phyloP scores from a whole-genome alignment of 2,329 filamentous ascomycete species.

The Hymenoscyphus infarciens region DNA sequence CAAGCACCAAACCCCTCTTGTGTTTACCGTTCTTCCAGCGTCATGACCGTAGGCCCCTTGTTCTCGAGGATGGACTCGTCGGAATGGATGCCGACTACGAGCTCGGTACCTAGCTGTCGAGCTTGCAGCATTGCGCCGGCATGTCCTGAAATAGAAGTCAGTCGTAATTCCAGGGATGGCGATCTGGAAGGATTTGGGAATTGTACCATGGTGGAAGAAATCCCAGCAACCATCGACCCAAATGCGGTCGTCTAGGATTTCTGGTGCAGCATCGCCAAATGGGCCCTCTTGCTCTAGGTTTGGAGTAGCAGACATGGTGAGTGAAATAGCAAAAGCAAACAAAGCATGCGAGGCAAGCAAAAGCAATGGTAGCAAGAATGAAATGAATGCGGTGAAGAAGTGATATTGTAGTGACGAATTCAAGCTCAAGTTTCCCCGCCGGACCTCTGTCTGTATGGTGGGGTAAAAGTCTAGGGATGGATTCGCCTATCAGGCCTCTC shows the following conservation, averaged over 20 bases:
- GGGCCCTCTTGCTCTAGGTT: slow-evolving; percentile 25
- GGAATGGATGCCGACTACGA: slow-evolving; percentile 90
- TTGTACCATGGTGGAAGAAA: slow-evolving; percentile 90
- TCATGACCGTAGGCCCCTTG: slow-evolving; percentile 98
- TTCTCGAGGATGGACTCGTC: slow-evolving; percentile 94
- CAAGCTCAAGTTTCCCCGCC: not conserved
- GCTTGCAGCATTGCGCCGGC: slow-evolving; percentile 96
- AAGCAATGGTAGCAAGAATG: not conserved
- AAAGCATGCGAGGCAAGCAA: not conserved
- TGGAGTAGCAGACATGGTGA: not conserved
- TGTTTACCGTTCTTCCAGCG: slow-evolving; percentile 72
- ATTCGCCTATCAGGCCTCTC: not conserved
- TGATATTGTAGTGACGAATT: not conserved
- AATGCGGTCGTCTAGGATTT: slow-evolving; percentile 62
- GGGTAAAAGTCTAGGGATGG: not conserved
- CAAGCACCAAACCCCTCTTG: slow-evolving; percentile 19
- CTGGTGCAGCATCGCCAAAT: slow-evolving; percentile 31
- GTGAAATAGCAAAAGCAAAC: not conserved
- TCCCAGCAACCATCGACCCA: slow-evolving; percentile 99
- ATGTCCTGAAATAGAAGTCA: slow-evolving; percentile 59
- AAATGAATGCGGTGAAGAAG: not conserved
- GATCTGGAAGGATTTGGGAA: slow-evolving; percentile 10
- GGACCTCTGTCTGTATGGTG: not conserved
- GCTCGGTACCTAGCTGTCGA: slow-evolving; percentile 81
- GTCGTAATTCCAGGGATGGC: not conserved